phyloP scores from a whole-genome alignment of 192 early-diverging fungal species.

The Coemansia asiatica region DNA sequence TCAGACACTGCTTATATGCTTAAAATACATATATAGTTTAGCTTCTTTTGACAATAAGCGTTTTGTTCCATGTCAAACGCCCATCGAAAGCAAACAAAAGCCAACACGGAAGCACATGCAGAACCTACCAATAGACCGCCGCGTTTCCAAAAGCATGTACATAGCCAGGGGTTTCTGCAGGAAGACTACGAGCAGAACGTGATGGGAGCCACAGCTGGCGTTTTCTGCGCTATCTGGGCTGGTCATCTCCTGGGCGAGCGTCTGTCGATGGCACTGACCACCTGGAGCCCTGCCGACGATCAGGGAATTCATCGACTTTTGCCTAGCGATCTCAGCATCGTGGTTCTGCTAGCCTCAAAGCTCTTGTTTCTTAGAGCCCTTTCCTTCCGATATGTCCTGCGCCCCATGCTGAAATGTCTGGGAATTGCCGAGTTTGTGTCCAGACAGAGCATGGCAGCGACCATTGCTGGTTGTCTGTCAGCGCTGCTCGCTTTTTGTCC shows the following conservation, averaged over 20 bases:
- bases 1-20: no score
- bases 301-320: slow-evolving; percentile 20
- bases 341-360: slow-evolving; percentile 16
- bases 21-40: neutral
- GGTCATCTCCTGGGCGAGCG: slow-evolving; percentile 32
- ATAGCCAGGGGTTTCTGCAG: slow-evolving; percentile 24
- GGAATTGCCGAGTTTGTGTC: neutral
- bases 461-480: neutral
- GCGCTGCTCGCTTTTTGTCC: neutral
- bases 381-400: slow-evolving; percentile 24
- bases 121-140: neutral
- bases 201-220: slow-evolving; percentile 32
- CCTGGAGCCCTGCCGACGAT: slow-evolving; percentile 12
- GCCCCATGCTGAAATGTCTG: slow-evolving; percentile 14
- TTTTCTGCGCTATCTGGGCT: slow-evolving; percentile 46
- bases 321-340: slow-evolving; percentile 18
- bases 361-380: slow-evolving; percentile 32
- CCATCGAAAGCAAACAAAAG: no score
- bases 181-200: slow-evolving; percentile 37
- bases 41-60: neutral
- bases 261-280: slow-evolving; percentile 18
- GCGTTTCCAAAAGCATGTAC: slow-evolving; percentile 18
- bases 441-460: slow-evolving; percentile 6
- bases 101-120: neutral
- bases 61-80: neutral